Conservation (phyloP, 768 basidiomycete genomes). For the Mycena galericulata region DNA sequence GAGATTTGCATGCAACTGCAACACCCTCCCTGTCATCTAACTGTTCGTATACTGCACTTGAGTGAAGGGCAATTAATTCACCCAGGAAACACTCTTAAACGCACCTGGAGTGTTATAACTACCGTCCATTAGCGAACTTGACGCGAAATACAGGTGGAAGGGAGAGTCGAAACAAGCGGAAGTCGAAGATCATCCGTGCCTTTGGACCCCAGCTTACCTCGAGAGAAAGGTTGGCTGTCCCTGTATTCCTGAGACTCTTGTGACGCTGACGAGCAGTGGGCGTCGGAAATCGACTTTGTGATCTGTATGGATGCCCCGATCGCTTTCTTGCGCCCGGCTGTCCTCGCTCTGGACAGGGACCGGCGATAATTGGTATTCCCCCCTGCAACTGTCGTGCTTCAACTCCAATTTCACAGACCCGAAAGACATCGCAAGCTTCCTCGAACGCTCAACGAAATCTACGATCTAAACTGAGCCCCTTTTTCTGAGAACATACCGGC, state of each 20-base stretch:
- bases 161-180: too few relatives aligned
- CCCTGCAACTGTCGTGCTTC: neutral
- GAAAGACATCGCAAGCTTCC: conserved; percentile 88
- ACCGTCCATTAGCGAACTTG: too few relatives aligned
- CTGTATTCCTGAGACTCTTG: neutral
- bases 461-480: conserved; percentile 74
- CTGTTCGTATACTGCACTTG: too few relatives aligned
- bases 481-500: too few relatives aligned
- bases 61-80: too few relatives aligned
- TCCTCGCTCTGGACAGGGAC: conserved; percentile 66
- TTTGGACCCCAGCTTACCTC: too few relatives aligned
- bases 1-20: too few relatives aligned
- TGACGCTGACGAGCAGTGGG: conserved; percentile 58
- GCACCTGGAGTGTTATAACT: too few relatives aligned
- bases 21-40: too few relatives aligned
- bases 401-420: conserved; percentile 60
- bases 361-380: conserved; percentile 74
- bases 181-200: too few relatives aligned
- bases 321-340: neutral
- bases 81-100: too few relatives aligned
- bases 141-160: too few relatives aligned
- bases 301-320: conserved; percentile 61
- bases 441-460: conserved; percentile 85
- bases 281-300: conserved; percentile 89
- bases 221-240: conserved; percentile 58